Percentiles rank a stretch among this genome's conserved stretches.
phyloP scores from a whole-genome alignment of 1,284 basidiomycete genomes.

The Trichosporon faecale region DNA sequence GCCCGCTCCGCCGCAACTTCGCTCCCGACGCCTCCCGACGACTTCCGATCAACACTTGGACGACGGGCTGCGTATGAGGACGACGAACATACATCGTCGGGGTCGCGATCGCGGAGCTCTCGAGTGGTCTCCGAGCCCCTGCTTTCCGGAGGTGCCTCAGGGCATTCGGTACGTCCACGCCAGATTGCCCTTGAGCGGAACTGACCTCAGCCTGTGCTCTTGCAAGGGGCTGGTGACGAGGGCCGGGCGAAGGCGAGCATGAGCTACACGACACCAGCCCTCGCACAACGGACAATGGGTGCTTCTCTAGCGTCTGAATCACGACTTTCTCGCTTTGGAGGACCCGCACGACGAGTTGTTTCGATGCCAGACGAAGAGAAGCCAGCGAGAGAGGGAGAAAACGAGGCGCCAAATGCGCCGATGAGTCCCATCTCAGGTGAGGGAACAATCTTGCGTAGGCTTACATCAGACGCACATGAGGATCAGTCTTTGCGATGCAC shows the following conservation, averaged over 20 bases:
- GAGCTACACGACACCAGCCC: slow-evolving; percentile 35
- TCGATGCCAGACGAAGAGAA: slow-evolving; percentile 19
- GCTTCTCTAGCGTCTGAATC: slow-evolving; percentile 32
- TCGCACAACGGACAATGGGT: slow-evolving; percentile 32
- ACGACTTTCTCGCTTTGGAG: slow-evolving; percentile 43
- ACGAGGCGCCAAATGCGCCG: background rate
- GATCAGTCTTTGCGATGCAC: background rate
- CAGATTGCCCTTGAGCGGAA: too few relatives aligned
- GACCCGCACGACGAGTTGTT: slow-evolving; percentile 42
- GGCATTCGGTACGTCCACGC: background rate
- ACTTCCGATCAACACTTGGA: background rate
- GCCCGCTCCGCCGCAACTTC: background rate
- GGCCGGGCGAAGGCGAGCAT: background rate
- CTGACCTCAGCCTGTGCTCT: background rate
- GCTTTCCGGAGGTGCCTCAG: background rate
- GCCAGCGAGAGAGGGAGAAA: slow-evolving; percentile 20
- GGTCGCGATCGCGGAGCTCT: background rate
- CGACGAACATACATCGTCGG: background rate
- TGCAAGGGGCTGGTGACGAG: background rate
- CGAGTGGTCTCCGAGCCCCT: background rate
- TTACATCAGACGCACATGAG: background rate
- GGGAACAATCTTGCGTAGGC: background rate
- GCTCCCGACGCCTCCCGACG: slow-evolving; percentile 2
- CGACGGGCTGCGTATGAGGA: background rate
- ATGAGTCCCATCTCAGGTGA: background rate